phyloP scores from a whole-genome alignment of 495 filamentous ascomycete species.

The Penicillium coprophilum region DNA sequence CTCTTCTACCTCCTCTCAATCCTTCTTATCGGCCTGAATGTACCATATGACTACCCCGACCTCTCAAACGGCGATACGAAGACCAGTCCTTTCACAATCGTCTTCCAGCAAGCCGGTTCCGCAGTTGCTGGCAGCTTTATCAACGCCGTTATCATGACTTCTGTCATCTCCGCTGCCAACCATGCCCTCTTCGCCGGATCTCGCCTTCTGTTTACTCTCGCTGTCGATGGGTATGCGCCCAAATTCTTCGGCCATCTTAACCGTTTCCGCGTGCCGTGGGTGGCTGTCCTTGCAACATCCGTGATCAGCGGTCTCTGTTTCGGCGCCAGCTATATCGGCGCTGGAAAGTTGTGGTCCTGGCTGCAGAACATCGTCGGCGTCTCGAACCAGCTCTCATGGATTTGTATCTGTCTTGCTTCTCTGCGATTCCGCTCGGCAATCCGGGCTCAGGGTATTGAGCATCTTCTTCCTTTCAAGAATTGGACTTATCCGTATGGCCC shows the following conservation, averaged over 20 bases:
- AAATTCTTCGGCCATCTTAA: conserved; percentile 51
- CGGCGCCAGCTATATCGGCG: conserved; percentile 60
- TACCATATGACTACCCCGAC: conserved; percentile 51
- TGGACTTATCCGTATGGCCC: conserved; percentile 61
- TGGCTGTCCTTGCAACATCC: conserved; percentile 56
- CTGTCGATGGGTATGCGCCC: conserved; percentile 47
- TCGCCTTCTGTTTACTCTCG: conserved; percentile 51
- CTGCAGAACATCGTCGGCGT: conserved; percentile 62
- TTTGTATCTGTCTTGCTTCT: conserved; percentile 57
- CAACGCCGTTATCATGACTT: conserved; percentile 58
- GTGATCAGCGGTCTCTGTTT: conserved; percentile 59
- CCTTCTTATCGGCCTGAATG: conserved; percentile 51
- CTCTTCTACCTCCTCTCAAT: conserved; percentile 54
- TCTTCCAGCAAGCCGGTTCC: conserved; percentile 51
- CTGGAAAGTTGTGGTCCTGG: conserved; percentile 58
- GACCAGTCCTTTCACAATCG: conserved; percentile 55
- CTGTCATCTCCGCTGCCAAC: conserved; percentile 52
- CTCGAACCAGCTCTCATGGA: conserved; percentile 63
- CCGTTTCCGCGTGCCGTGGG: conserved; percentile 57
- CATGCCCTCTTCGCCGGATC: conserved; percentile 57
- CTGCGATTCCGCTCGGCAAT: conserved; percentile 59
- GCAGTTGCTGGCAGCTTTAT: conserved; percentile 53
- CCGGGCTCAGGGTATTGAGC: conserved; percentile 52
- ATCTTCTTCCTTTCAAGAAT: conserved; percentile 61
- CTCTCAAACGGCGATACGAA: conserved; percentile 40